Evolutionary conservation across 2,329 filamentous ascomycete species (phyloP), one percentile per base, ranked within the genome.

Genomic region (Pyrenophora teres): DNA sequence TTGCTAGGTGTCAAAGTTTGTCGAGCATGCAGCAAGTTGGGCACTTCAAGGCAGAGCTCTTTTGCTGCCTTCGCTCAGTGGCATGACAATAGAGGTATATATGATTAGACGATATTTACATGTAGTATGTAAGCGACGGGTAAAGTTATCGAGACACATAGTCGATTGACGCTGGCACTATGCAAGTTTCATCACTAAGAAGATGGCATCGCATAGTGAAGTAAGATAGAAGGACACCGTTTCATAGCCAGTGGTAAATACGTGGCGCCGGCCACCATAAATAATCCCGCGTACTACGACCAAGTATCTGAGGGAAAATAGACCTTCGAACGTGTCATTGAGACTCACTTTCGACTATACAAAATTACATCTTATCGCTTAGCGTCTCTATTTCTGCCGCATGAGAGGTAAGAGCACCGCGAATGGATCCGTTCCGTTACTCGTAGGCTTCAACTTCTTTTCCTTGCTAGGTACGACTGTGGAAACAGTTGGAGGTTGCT

Each of bases 1-100:
- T 45, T 45, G 16, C 42, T 37, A 19, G 15, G 35, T 4, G 35
- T 4, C 18, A 12, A 13, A 30, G 15, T 9, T 23, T 18, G 42
- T 38, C n/a, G 12, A 38, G 21, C 6, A 30, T 21, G 13, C n/a
- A 44, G 41, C 41, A 45, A 45, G 6, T 21, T 37, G 13, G 8
- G 10, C 50, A 60, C 16, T 50, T 59, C 4, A 87, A 64, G 7
- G 81, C 82, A 7, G 8, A 42, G 31, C 1, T 63, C 10, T 13
- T 30, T 9, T 30, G 27, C 27, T 9, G 4, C 27, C 8, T 10
- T 30, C 27, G 10, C 27, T 13, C 27, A 30, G 3, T 13, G 12
- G 27, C 9, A 30, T 9, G 25, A 30, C 7, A 23, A 4, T 7
- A 4, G 4, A 23, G 7, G 7, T 23, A 4, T 23, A 7, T 23